Conservation (phyloP, 2,329 filamentous ascomycete species). For the Fusarium hostae region DNA sequence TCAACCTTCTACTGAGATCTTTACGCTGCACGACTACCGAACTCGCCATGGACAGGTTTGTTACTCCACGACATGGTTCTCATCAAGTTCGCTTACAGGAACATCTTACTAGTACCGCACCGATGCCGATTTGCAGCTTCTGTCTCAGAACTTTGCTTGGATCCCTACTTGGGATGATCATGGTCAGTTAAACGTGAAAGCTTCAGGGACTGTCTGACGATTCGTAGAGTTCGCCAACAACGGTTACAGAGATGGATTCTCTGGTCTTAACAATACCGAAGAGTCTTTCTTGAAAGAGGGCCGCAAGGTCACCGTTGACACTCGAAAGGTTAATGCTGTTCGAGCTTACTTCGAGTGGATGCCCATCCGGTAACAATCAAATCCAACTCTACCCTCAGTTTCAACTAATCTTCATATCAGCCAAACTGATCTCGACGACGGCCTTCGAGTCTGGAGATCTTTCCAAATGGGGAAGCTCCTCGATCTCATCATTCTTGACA, state of each 20-base stretch:
- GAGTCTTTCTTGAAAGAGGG: conserved; percentile 24
- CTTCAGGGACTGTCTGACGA: rapidly evolving
- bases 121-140: conserved; percentile 55
- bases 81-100: rapidly evolving
- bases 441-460: conserved; percentile 73
- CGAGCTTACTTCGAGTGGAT: conserved; percentile 75
- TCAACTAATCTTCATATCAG: not conserved
- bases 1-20: conserved; percentile 26
- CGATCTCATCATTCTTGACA: conserved; percentile 76
- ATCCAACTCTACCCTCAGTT: rapidly evolving
- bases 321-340: conserved; percentile 78
- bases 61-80: rapidly evolving
- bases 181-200: not conserved
- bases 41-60: conserved; percentile 47
- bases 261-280: conserved; percentile 65
- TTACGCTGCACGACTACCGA: conserved; percentile 54
- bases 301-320: conserved; percentile 68
- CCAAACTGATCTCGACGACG: conserved; percentile 65
- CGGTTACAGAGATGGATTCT: conserved; percentile 70
- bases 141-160: conserved; percentile 56
- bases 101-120: conserved; percentile 48
- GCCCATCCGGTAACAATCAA: conserved; percentile 55
- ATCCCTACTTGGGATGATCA: conserved; percentile 55
- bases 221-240: conserved; percentile 68
- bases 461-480: conserved; percentile 74